Percentiles rank a stretch among this genome's conserved stretches.
Conservation (phyloP, 2,329 filamentous ascomycete genomes). For the Paracamarosporium sp. region DNA sequence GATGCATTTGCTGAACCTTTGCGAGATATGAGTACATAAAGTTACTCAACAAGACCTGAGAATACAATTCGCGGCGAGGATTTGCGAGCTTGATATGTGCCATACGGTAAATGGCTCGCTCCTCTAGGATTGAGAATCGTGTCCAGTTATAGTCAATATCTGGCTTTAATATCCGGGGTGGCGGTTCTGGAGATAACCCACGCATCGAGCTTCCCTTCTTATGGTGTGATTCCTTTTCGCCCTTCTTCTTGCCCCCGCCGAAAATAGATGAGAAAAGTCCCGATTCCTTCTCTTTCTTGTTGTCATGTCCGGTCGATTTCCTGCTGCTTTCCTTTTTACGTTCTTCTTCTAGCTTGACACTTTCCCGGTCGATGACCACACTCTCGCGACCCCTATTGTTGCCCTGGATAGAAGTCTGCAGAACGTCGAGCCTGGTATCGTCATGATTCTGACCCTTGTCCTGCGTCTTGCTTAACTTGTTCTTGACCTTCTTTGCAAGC, state of each 20-base stretch:
- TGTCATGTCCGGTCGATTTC: slow-evolving; percentile 68
- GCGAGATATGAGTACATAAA: slow-evolving; percentile 99
- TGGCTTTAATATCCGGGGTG: slow-evolving; percentile 74
- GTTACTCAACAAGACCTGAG: slow-evolving; percentile 95
- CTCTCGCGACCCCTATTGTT: slow-evolving; percentile 74
- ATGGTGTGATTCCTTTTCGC: slow-evolving; percentile 73
- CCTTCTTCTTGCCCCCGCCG: slow-evolving; percentile 86
- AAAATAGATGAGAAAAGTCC: slow-evolving; percentile 95
- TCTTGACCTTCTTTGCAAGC: slow-evolving; percentile 56
- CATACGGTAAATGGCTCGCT: slow-evolving; percentile 97
- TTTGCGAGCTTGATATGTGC: slow-evolving; percentile 99
- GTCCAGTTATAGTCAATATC: slow-evolving; percentile 98
- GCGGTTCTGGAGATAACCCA: slow-evolving; percentile 78
- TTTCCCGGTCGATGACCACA: slow-evolving; percentile 80
- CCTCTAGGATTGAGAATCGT: slow-evolving; percentile 91
- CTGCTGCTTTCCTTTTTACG: slow-evolving; percentile 80
- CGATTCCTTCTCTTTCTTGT: slow-evolving; percentile 86
- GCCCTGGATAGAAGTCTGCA: slow-evolving; percentile 85
- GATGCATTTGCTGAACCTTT: slow-evolving; percentile 98
- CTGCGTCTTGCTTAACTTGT: slow-evolving; percentile 70
- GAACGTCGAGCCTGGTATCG: slow-evolving; percentile 80
- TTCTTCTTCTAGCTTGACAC: slow-evolving; percentile 77
- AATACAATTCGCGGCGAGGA: slow-evolving; percentile 86
- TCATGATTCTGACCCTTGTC: slow-evolving; percentile 68
- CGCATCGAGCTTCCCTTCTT: slow-evolving; percentile 77